Evolutionary conservation across 2,329 filamentous ascomycete species (phyloP).

Genomic region (Pseudopyrenochaeta lycopersici): DNA sequence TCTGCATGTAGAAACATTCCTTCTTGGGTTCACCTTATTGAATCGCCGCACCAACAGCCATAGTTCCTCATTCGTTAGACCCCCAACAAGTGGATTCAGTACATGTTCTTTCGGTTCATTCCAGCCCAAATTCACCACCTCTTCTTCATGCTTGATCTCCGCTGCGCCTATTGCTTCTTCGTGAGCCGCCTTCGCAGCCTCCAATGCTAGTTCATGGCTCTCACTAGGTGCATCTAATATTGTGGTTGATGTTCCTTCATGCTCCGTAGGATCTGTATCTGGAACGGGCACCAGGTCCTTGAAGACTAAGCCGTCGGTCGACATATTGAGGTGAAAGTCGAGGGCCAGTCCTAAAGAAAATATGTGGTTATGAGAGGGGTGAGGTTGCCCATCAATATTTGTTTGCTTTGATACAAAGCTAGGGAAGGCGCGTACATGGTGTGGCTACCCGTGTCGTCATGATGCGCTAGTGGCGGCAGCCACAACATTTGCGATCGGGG

Average conservation of each 20-base stretch:
- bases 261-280: constrained; percentile 39
- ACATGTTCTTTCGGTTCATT: constrained; percentile 67
- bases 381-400: constrained; percentile 5
- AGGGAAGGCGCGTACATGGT: constrained; percentile 3
- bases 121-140: constrained; percentile 76
- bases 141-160: constrained; percentile 54
- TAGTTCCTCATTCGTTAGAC: constrained; percentile 75
- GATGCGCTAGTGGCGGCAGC: constrained; percentile 19
- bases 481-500: constrained; percentile 16
- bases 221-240: constrained; percentile 55
- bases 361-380: neutral
- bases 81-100: constrained; percentile 69
- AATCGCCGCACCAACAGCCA: constrained; percentile 78
- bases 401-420: constrained; percentile 11
- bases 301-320: constrained; percentile 42
- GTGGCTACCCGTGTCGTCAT: constrained; percentile 27
- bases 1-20: neutral
- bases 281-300: constrained; percentile 49
- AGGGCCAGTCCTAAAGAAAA: neutral
- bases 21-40: constrained; percentile 66
- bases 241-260: constrained; percentile 39
- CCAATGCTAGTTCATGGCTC: constrained; percentile 58
- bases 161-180: constrained; percentile 55
- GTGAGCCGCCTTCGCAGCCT: constrained; percentile 45
- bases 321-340: constrained; percentile 29